Conservation (phyloP, 2,329 filamentous ascomycete species). For the Paecilomyces variotii region DNA sequence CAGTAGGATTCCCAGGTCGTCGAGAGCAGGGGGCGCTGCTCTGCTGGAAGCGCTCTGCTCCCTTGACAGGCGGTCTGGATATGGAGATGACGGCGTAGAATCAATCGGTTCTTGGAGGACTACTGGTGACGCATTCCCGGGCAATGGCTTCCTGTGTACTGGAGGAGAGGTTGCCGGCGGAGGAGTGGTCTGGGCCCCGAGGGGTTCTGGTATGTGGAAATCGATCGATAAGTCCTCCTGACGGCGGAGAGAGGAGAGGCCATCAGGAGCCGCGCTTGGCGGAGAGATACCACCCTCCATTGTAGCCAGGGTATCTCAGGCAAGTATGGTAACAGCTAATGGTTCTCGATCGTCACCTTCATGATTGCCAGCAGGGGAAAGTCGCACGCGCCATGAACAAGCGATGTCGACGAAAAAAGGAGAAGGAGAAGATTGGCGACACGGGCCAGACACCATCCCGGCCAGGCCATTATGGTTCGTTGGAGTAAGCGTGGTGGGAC, state of each 20-base stretch:
- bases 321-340: neutral
- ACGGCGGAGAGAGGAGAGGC: slow-evolving; percentile 10
- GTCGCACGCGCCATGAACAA: neutral
- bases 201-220: slow-evolving; percentile 3
- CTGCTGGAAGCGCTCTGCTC: neutral
- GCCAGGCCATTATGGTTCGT: neutral
- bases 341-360: slow-evolving; percentile 1
- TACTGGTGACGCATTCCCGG: slow-evolving; percentile 42
- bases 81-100: slow-evolving; percentile 3
- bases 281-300: slow-evolving; percentile 5
- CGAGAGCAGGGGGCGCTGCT: slow-evolving; percentile 2
- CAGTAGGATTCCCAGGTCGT: slow-evolving; percentile 6
- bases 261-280: slow-evolving; percentile 10
- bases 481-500: neutral
- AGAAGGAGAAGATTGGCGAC: slow-evolving; percentile 4
- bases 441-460: neutral
- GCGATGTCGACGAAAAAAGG: slow-evolving; percentile 3
- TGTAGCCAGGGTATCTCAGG: slow-evolving; percentile 2
- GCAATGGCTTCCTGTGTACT: slow-evolving; percentile 48
- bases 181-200: slow-evolving; percentile 9
- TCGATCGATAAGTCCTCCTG: slow-evolving; percentile 5
- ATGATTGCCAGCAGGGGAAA: neutral
- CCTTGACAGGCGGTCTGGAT: slow-evolving; percentile 1
- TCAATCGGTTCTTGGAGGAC: slow-evolving; percentile 19
- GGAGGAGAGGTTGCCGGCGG: slow-evolving; percentile 35